These are phyloP conservation scores for Xylariales sp. DNA, from an alignment of 2,329 filamentous ascomycete species.

Conservation along the genomic window DNA sequence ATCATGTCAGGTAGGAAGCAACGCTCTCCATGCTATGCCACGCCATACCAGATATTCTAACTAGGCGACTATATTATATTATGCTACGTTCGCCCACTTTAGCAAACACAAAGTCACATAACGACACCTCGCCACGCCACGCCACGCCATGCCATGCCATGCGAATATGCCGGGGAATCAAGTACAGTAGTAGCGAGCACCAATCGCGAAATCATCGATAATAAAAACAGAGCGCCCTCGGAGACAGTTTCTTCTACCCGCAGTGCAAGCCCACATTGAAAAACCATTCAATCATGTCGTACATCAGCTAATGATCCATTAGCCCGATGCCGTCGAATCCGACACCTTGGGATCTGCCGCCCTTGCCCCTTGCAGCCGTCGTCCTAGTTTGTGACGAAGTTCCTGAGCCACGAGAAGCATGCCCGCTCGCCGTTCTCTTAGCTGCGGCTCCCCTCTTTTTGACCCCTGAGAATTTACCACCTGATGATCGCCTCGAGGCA, in stretches of 20 bases:
- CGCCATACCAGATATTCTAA: constrained; percentile 25
- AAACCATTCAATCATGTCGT: constrained; percentile 5
- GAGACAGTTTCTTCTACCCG: background rate
- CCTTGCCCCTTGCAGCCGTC: constrained; percentile 25
- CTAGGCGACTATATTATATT: background rate
- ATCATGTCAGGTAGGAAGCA: constrained; percentile 11
- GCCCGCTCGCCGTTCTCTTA: constrained; percentile 31
- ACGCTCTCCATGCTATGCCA: background rate
- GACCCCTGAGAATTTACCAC: constrained; percentile 33
- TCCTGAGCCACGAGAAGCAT: constrained; percentile 32
- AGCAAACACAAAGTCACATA: constrained; percentile 22
- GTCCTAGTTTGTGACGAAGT: constrained; percentile 20
- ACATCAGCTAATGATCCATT: constrained; percentile 46
- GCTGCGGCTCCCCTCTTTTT: constrained; percentile 40
- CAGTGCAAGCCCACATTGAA: background rate
- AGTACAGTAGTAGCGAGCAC: constrained; percentile 13
- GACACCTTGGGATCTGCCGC: constrained; percentile 38
- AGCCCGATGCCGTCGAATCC: constrained; percentile 47
- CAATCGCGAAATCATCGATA: constrained; percentile 21
- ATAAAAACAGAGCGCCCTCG: constrained; percentile 5
- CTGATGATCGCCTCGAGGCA: constrained; percentile 35
- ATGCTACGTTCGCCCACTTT: background rate
- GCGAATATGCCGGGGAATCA: constrained; percentile 20
- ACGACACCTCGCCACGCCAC: constrained; percentile 19
- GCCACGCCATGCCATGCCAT: constrained; percentile 28